Percentiles rank a stretch among this genome's conserved stretches.
These are phyloP conservation scores for Juglanconis oblonga DNA, from an alignment of 2,329 filamentous ascomycete species.

Conservation along the genomic window DNA sequence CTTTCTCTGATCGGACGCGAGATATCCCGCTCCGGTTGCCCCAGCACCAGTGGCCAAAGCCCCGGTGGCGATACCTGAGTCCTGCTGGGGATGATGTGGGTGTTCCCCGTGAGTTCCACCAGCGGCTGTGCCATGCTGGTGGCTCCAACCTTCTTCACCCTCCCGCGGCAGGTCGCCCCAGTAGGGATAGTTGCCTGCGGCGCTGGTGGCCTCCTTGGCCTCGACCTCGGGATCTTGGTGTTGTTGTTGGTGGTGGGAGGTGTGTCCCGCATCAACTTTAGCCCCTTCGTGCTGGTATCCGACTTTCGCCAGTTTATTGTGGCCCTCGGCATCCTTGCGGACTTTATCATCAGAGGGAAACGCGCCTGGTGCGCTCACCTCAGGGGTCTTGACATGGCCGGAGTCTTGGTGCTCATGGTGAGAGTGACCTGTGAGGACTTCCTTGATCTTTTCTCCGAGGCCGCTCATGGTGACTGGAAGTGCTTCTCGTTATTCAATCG, in stretches of 20 bases:
- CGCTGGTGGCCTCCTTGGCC: slow-evolving; percentile 12
- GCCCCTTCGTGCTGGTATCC: not conserved
- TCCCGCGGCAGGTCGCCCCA: slow-evolving; percentile 11
- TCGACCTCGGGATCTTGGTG: slow-evolving; percentile 13
- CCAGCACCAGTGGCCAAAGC: not conserved
- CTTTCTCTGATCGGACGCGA: not conserved
- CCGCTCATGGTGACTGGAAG: slow-evolving; percentile 3
- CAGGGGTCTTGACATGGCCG: slow-evolving; percentile 1
- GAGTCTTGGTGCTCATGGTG: not conserved
- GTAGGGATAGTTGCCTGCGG: slow-evolving; percentile 17
- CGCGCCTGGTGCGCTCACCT: not conserved
- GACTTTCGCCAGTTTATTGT: slow-evolving; percentile 1
- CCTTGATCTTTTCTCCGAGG: slow-evolving; percentile 16
- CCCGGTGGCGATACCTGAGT: slow-evolving; percentile 1
- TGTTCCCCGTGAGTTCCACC: not conserved
- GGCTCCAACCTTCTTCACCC: not conserved
- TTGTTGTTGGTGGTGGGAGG: not conserved
- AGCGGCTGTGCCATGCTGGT: not conserved
- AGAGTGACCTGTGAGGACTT: slow-evolving; percentile 1
- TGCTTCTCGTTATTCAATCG: no score
- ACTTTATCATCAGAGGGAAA: not conserved
- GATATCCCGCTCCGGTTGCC: not conserved
- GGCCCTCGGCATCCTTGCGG: not conserved
- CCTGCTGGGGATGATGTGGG: not conserved
- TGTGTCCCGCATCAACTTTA: not conserved